Evolutionary conservation across 345 rosid genomes (phyloP), one percentile per base, ranked within the genome.

Genomic region (Gynandropsis gynandra): DNA sequence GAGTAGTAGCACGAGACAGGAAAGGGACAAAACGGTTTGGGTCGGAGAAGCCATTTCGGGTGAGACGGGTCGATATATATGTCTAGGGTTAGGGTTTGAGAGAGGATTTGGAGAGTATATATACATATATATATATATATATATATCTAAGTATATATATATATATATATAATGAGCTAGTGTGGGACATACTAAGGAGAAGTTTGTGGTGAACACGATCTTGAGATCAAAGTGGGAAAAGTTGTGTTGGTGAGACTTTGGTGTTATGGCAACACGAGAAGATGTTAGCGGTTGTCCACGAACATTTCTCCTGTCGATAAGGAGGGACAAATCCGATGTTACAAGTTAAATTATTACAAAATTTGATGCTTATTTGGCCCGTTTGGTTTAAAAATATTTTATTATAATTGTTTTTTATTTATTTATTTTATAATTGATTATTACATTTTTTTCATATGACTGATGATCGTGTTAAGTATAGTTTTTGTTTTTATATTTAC

Each of bases 131-230:
- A n/a, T n/a, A n/a, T n/a, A n/a, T n/a, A n/a, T n/a, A n/a, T n/a
- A n/a, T n/a, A n/a, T n/a, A n/a, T n/a, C n/a, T n/a, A n/a, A n/a
- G n/a, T n/a, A n/a, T n/a, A n/a, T n/a, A n/a, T n/a, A n/a, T n/a
- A n/a, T n/a, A n/a, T n/a, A n/a, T n/a, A n/a, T n/a, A n/a, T n/a
- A 52, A 51, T 19, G 17, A 59, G 32, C 31, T 58, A 44, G 45
- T 65, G 65, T 58, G 29, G 40, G 65, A 59, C 58, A 65, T 60
- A 59, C 59, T 53, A 53, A 55, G 59, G 47, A 56, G 56, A n/a
- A n/a, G n/a, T n/a, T n/a, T 65, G 56, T 53, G 56, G 41, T 47
- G 40, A 59, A 66, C 70, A 66, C 70, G 70, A 59, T 59, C 65
- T 59, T 66, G 47, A 58, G 50, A 40, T 52, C 20, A 33, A 33